phyloP scores from a whole-genome alignment of 768 basidiomycete species.

The Lyophyllum atratum region DNA sequence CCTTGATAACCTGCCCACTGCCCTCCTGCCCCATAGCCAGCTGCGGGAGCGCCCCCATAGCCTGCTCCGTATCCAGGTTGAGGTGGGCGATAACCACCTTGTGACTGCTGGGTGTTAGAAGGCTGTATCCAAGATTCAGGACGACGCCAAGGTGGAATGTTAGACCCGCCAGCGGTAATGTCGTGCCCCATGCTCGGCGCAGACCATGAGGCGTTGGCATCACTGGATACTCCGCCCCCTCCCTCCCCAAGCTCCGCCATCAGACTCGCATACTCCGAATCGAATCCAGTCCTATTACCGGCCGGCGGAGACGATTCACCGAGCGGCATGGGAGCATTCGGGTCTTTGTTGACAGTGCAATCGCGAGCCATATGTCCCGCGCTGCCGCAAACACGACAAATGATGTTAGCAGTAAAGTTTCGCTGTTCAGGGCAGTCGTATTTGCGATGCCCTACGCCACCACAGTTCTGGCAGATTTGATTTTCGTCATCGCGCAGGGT shows the following conservation, averaged over 20 bases:
- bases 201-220: slow-evolving; percentile 56
- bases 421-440: slow-evolving; percentile 98
- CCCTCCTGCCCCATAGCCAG: slow-evolving; percentile 45
- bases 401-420: slow-evolving; percentile 99
- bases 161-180: slow-evolving; percentile 74
- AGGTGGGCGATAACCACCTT: slow-evolving; percentile 66
- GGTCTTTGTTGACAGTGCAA: slow-evolving; percentile 92
- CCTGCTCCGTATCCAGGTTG: slow-evolving; percentile 56
- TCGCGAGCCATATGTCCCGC: slow-evolving; percentile 99
- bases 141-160: slow-evolving; percentile 89
- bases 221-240: slow-evolving; percentile 50
- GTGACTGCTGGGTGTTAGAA: slow-evolving; percentile 46
- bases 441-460: slow-evolving; percentile 93
- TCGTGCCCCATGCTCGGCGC: slow-evolving; percentile 57
- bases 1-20: slow-evolving; percentile 53
- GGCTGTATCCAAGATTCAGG: slow-evolving; percentile 83
- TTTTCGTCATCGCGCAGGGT: slow-evolving; percentile 99
- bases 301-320: slow-evolving; percentile 50
- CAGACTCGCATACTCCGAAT: slow-evolving; percentile 95
- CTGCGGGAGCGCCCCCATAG: slow-evolving; percentile 40
- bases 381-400: slow-evolving; percentile 97
- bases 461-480: slow-evolving; percentile 98
- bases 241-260: slow-evolving; percentile 98
- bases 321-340: slow-evolving; percentile 58
- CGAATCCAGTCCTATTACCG: slow-evolving; percentile 77